Evolutionary conservation across 805 yeast species (phyloP), one percentile per base, ranked within the genome.

Genomic region (Zygosaccharomyces lentus): DNA sequence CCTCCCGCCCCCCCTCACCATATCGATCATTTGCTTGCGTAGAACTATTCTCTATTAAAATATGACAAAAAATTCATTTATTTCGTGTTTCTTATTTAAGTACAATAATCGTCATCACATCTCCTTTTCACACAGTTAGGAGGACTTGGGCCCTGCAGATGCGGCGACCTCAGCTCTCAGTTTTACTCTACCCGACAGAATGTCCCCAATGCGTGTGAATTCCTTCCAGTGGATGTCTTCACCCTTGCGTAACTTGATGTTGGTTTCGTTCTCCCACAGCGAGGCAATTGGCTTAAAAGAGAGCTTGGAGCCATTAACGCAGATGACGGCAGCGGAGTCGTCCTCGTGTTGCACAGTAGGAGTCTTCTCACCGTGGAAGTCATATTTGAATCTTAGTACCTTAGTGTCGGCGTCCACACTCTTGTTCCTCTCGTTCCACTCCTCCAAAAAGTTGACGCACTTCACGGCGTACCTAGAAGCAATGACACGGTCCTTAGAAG

Each of bases 381-480:
- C 57, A 61, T 70, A 78, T 46, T 72, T 67, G 66, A 78, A 77
- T 58, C 82, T 75, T 53, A 81, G 63, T 27, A 74, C 71, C 38
- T 72, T 72, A 37, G 63, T 56, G 29, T 64, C 68, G 9, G 57
- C 48, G 31, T 65, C 52, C 19, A 42, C 31, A 21, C 57, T 58
- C 38, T 62, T 62, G 51, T 71, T 62, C 49, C 60, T 66, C 36
- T 53, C 57, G 53, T 72, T 70, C 73, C 75, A 72, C 17, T 81
- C 75, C 67, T 93, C 98, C 53, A 91, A 80, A 66, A 87, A 93
- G 65, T 88, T 84, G 47, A 90, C 82, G 47, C 96, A 88, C 68
- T 82, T 84, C 55, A 91, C 84, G 3, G 96, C 96, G 65, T 84
- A 84, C 64, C 98, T 80, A 5, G 90, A 82, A 6, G 96, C 96